Percentiles rank a stretch among this genome's conserved stretches.
Conservation (phyloP, 495 filamentous ascomycete species). For the Aspergillus ostianus region DNA sequence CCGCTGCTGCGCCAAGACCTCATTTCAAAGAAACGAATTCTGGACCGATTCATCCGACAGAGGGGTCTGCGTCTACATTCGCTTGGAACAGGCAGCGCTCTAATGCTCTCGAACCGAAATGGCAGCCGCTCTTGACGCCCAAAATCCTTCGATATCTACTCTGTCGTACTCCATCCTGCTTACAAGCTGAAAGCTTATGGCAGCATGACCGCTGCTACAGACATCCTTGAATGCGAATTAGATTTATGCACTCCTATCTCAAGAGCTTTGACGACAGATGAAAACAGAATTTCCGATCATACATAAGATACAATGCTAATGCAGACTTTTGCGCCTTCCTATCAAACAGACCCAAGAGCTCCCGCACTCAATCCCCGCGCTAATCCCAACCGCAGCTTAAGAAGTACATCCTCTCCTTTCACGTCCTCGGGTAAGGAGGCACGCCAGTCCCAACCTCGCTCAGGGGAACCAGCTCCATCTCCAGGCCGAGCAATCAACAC, state of each 20-base stretch:
- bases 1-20: no score
- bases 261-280: background rate
- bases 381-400: slow-evolving; percentile 68
- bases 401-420: slow-evolving; percentile 65
- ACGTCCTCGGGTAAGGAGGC: slow-evolving; percentile 54
- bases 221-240: background rate
- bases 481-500: slow-evolving; percentile 48
- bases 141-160: no score
- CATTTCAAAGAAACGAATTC: no score
- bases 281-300: slow-evolving; percentile 2
- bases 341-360: slow-evolving; percentile 31
- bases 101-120: no score
- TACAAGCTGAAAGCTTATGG: no score
- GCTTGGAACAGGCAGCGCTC: no score
- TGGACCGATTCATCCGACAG: no score
- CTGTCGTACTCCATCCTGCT: no score
- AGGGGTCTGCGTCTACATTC: no score
- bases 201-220: no score
- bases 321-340: background rate
- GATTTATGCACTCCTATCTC: background rate
- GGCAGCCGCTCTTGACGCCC: no score
- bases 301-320: slow-evolving; percentile 7
- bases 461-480: slow-evolving; percentile 30
- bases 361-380: slow-evolving; percentile 55
- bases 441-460: slow-evolving; percentile 86